Percentiles rank a stretch among this genome's conserved stretches.
Conservation (phyloP, 805 yeast species). For the Nakazawaea molendinolei region DNA sequence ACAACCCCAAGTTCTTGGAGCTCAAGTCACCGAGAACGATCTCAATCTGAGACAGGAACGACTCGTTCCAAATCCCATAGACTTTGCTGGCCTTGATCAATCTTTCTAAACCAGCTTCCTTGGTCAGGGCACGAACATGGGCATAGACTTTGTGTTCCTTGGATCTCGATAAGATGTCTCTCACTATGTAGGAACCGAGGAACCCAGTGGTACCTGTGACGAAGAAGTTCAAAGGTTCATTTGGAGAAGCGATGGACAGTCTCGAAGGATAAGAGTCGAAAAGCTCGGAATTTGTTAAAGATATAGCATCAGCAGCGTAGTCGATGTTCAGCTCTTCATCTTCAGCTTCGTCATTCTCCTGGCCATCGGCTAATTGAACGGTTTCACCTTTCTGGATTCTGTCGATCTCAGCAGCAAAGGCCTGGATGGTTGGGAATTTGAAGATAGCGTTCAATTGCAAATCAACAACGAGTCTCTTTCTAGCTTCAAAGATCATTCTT, state of each 20-base stretch:
- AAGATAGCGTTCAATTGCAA: slow-evolving; percentile 87
- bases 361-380: slow-evolving; percentile 33
- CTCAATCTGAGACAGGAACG: slow-evolving; percentile 50
- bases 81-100: slow-evolving; percentile 67
- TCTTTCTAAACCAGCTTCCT: slow-evolving; percentile 68
- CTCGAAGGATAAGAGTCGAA: slow-evolving; percentile 40
- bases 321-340: slow-evolving; percentile 20
- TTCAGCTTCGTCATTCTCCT: slow-evolving; percentile 18
- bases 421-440: slow-evolving; percentile 78
- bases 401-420: slow-evolving; percentile 70
- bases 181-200: slow-evolving; percentile 82
- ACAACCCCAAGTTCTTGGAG: slow-evolving; percentile 63
- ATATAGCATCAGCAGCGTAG: slow-evolving; percentile 56
- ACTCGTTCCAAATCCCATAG: slow-evolving; percentile 74
- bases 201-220: slow-evolving; percentile 97
- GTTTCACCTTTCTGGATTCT: slow-evolving; percentile 44
- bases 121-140: slow-evolving; percentile 82
- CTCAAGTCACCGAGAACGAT: slow-evolving; percentile 83
- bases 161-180: slow-evolving; percentile 61
- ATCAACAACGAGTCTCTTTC: slow-evolving; percentile 71
- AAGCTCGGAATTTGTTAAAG: slow-evolving; percentile 34
- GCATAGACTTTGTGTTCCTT: slow-evolving; percentile 59
- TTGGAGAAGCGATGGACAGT: slow-evolving; percentile 26
- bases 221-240: slow-evolving; percentile 52
- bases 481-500: slow-evolving; percentile 87